These are phyloP conservation scores for Angomonas desouzai DNA, from an alignment of 208 protist genomes.

Conservation along the genomic window DNA sequence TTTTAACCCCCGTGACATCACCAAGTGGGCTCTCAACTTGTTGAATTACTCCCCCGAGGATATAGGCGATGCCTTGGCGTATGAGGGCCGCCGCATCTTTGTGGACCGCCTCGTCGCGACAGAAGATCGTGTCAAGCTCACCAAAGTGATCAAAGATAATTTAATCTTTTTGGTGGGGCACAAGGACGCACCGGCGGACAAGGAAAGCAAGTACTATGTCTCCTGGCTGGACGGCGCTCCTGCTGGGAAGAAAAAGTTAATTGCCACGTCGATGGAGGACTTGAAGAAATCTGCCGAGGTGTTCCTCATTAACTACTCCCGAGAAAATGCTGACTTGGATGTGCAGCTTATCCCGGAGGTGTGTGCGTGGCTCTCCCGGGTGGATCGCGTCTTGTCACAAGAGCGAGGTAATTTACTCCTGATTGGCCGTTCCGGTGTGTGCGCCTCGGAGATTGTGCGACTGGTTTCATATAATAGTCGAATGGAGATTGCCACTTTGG, in stretches of 20 bases:
- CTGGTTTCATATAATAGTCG: slow-evolving; percentile 90
- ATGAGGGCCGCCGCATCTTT: slow-evolving; percentile 95
- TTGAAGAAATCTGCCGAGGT: slow-evolving; percentile 68
- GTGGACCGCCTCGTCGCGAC: slow-evolving; percentile 90
- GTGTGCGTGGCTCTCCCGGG: slow-evolving; percentile 87
- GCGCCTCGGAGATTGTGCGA: slow-evolving; percentile 85
- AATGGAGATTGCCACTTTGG: slow-evolving; percentile 88
- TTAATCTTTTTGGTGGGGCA: slow-evolving; percentile 73
- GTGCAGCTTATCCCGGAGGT: slow-evolving; percentile 95
- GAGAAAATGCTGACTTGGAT: slow-evolving; percentile 91
- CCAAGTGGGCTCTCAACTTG: slow-evolving; percentile 91
- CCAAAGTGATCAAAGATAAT: slow-evolving; percentile 76
- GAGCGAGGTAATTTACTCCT: slow-evolving; percentile 93
- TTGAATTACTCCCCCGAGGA: slow-evolving; percentile 86
- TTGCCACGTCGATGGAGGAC: slow-evolving; percentile 48
- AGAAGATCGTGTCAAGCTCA: slow-evolving; percentile 71
- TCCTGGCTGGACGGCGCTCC: slow-evolving; percentile 54
- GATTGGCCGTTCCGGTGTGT: slow-evolving; percentile 92
- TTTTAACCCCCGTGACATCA: slow-evolving; percentile 97
- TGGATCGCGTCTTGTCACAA: slow-evolving; percentile 96
- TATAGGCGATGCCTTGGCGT: slow-evolving; percentile 86
- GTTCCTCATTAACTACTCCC: slow-evolving; percentile 86
- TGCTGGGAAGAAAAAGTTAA: slow-evolving; percentile 54
- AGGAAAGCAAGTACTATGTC: slow-evolving; percentile 73
- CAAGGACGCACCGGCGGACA: slow-evolving; percentile 57